Percentiles rank a stretch among this genome's conserved stretches.
phyloP scores from a whole-genome alignment of 2,329 filamentous ascomycete species.

The Ophiocordyceps robertsii region DNA sequence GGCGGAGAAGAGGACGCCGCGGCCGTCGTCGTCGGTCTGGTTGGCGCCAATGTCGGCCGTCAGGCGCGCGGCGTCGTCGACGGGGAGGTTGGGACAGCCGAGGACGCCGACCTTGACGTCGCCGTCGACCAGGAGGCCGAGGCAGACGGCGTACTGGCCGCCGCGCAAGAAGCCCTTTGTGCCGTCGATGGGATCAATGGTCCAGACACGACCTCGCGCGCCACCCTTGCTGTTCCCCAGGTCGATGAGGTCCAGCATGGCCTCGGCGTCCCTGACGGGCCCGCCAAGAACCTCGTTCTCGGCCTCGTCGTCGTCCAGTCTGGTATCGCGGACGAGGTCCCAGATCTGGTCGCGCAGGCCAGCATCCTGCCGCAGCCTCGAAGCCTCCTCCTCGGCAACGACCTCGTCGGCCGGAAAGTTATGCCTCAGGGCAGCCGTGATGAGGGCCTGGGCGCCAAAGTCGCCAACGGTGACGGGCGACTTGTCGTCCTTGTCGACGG shows the following conservation, averaged over 20 bases:
- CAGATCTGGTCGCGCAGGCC: constrained; percentile 59
- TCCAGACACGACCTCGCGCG: constrained; percentile 71
- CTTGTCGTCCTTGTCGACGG: constrained; percentile 79
- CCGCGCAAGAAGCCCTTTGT: constrained; percentile 95
- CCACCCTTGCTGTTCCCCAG: constrained; percentile 59
- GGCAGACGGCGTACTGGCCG: constrained; percentile 92
- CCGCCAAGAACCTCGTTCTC: constrained; percentile 55
- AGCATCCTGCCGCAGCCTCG: constrained; percentile 58
- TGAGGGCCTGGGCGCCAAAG: constrained; percentile 93
- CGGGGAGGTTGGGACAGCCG: constrained; percentile 86
- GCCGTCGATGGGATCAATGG: constrained; percentile 92
- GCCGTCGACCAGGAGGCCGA: constrained; percentile 84
- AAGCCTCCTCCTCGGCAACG: constrained; percentile 89
- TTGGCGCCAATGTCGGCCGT: constrained; percentile 61
- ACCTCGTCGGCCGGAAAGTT: constrained; percentile 87
- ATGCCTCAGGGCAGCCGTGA: constrained; percentile 78
- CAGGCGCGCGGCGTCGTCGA: constrained; percentile 53
- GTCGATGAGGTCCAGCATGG: constrained; percentile 56
- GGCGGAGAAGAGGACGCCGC: constrained; percentile 80
- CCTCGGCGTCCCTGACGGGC: constrained; percentile 50
- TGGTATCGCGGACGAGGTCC: constrained; percentile 63
- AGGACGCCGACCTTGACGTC: constrained; percentile 89
- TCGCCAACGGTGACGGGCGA: constrained; percentile 96
- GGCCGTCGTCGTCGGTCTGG: constrained; percentile 61
- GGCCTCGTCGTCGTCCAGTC: constrained; percentile 43